Evolutionary conservation across 805 yeast species (phyloP), one percentile per base, ranked within the genome.

Genomic region (Zygosaccharomyces gambellarensis): DNA sequence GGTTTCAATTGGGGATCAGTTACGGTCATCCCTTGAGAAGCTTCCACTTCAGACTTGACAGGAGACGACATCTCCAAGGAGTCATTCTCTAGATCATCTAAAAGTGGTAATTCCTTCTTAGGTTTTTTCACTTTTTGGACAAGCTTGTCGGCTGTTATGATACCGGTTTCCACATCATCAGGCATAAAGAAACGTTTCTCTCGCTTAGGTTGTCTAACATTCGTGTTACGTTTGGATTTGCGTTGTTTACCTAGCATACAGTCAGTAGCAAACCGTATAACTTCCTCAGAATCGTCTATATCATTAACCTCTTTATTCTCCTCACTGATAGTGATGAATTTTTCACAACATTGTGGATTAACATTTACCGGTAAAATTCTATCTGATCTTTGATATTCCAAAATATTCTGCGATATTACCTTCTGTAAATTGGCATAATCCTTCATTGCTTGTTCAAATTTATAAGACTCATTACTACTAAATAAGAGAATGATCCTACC

Each of bases 391-490:
- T 70, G 71, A 56, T 78, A 74, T 4, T 66, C 68, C 36, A 73
- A 57, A 21, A 68, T 73, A 22, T 78, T 77, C 32, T 70, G 71
- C 63, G 76, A 75, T 30, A 89, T 83, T 53, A 80, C 81, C 45
- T 76, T 76, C 60, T 94, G 97, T 39, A 94, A 81, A 62, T 77
- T 79, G 50, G 79, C 79, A 65, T 94, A 92, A 25, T 90, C 94
- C 27, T 77, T 84, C 85, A 88, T 81, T 0, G 98, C 90, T 56
- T 83, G 80, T 40, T 85, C 87, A 63, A 88, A 87, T 62, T 92
- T 95, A 5, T 69, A 60, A 48, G 84, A 80, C 67, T 94, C 99
- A 54, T 81, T 81, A 10, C 85, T 78, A 7, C 96, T 80, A 59
- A 92, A 80, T 4, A 94, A 67, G 32, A 90, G 68, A 3, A 88